Percentiles rank a stretch among this genome's conserved stretches.
Conservation (phyloP, 1,284 basidiomycete species). For the Sphagnurus paluster region DNA sequence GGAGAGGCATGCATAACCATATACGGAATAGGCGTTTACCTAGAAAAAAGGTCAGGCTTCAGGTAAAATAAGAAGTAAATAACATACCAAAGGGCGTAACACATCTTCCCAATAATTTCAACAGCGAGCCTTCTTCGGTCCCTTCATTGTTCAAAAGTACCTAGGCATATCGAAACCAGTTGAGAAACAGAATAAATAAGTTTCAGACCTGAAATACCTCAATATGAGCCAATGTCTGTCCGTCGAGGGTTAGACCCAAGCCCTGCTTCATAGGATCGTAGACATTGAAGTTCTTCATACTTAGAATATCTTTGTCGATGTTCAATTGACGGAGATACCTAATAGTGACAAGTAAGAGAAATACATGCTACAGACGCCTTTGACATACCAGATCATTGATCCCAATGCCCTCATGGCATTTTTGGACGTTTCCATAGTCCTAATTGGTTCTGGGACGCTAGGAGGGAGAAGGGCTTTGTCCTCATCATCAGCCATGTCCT, state of each 20-base stretch:
- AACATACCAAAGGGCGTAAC: slow-evolving; percentile 83
- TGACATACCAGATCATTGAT: slow-evolving; percentile 80
- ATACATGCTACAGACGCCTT: slow-evolving; percentile 1
- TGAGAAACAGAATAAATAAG: slow-evolving; percentile 5
- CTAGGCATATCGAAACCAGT: slow-evolving; percentile 32
- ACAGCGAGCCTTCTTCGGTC: slow-evolving; percentile 83
- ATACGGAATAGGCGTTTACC: slow-evolving; percentile 92
- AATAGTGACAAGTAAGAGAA: background rate
- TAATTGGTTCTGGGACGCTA: slow-evolving; percentile 74
- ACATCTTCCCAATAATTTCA: slow-evolving; percentile 83
- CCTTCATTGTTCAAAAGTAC: slow-evolving; percentile 91
- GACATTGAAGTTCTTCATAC: slow-evolving; percentile 94
- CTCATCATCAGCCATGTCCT: slow-evolving; percentile 46
- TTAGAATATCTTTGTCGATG: slow-evolving; percentile 90
- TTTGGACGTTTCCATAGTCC: slow-evolving; percentile 64
- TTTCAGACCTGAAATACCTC: slow-evolving; percentile 52
- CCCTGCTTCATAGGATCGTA: slow-evolving; percentile 93
- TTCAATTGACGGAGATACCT: slow-evolving; percentile 90
- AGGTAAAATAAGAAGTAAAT: slow-evolving; percentile 2
- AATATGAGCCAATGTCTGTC: slow-evolving; percentile 91
- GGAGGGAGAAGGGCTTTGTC: slow-evolving; percentile 42
- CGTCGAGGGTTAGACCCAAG: slow-evolving; percentile 83
- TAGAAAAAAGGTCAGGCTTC: slow-evolving; percentile 26
- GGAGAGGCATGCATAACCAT: slow-evolving; percentile 90
- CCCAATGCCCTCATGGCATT: slow-evolving; percentile 84